Evolutionary conservation across 2,329 filamentous ascomycete species (phyloP), one percentile per base, ranked within the genome.

Genomic region (Cladosporium colombiae): DNA sequence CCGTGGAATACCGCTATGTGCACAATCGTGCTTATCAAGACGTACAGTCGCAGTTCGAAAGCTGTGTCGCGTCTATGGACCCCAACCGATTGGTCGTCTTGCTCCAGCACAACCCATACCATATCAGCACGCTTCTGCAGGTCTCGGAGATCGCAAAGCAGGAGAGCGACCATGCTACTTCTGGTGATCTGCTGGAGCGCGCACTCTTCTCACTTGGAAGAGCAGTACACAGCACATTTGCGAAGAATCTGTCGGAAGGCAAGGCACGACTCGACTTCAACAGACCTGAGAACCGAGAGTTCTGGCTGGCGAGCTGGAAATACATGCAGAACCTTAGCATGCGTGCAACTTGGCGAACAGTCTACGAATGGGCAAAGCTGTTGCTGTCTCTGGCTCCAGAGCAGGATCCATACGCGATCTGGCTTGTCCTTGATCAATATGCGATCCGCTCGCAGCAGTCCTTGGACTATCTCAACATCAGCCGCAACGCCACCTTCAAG

Each of bases 171-270:
- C 89, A 93, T 76, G 88, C 93, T 0, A 86, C 95, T 4, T 89
- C 94, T 0, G 90, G 92, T 3, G 93, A 98, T 73, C 85, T 98
- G 1, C 87, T 96, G 63, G 94, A 98, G 79, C 87, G 95, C 55
- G 93, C 94, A 0, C 84, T 99, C 6, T 98, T 97, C 80, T 91
- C 91, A 0, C 94, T 98, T 75, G 95, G 94, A n/a, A 87, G 94
- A 44, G 91, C 93, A 3, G 88, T 92, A 0, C 89, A 95, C 67
- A 94, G 92, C 10, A 87, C 90, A 0, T 99, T 98, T 76, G 84
- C 89, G 8, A 86, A 87, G 65, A 89, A 89, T 68, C 79, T 99
- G 6, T 86, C 90, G 64, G 85, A 89, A 74, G 95, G 95, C 37
- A 88, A 88, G 70, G 93, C 92, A 6, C 86, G 92, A 18, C 81